Conservation (phyloP, 768 basidiomycete genomes). For the Postia placenta region DNA sequence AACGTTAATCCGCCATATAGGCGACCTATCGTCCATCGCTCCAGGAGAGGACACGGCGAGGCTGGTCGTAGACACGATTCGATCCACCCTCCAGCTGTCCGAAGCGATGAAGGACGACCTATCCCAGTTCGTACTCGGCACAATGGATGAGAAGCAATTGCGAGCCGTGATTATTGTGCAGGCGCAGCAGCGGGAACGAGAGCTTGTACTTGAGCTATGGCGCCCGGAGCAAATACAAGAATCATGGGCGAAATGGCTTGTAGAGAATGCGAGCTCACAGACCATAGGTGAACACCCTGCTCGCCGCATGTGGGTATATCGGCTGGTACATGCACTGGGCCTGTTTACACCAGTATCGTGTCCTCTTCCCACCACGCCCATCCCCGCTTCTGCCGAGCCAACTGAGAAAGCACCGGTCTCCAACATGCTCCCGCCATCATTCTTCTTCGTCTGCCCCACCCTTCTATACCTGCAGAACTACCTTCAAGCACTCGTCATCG, state of each 20-base stretch:
- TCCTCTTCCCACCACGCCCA: conserved; percentile 15
- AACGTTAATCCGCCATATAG: conserved; percentile 30
- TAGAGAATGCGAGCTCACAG: conserved; percentile 7
- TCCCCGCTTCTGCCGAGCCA: neutral
- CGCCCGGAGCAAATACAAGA: conserved; percentile 27
- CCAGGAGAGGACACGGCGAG: conserved; percentile 33
- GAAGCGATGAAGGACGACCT: conserved; percentile 69
- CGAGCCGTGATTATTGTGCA: conserved; percentile 41
- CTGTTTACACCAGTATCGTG: conserved; percentile 19
- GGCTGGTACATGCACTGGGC: conserved; percentile 21
- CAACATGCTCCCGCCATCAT: conserved; percentile 57
- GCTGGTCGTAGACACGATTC: conserved; percentile 42
- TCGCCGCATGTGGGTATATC: conserved; percentile 14
- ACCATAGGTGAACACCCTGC: neutral
- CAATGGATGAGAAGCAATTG: conserved; percentile 61
- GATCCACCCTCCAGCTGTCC: conserved; percentile 42
- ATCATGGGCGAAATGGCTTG: conserved; percentile 19
- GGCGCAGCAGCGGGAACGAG: conserved; percentile 49
- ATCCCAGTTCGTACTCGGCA: conserved; percentile 56
- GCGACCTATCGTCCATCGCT: conserved; percentile 23
- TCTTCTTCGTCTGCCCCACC: conserved; percentile 52
- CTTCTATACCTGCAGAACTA: conserved; percentile 61
- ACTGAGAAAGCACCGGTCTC: neutral
- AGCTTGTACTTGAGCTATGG: conserved; percentile 49
- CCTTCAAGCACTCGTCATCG: conserved; percentile 63